phyloP scores from a whole-genome alignment of 768 basidiomycete genomes.

The Phlebiopsis gigantea region DNA sequence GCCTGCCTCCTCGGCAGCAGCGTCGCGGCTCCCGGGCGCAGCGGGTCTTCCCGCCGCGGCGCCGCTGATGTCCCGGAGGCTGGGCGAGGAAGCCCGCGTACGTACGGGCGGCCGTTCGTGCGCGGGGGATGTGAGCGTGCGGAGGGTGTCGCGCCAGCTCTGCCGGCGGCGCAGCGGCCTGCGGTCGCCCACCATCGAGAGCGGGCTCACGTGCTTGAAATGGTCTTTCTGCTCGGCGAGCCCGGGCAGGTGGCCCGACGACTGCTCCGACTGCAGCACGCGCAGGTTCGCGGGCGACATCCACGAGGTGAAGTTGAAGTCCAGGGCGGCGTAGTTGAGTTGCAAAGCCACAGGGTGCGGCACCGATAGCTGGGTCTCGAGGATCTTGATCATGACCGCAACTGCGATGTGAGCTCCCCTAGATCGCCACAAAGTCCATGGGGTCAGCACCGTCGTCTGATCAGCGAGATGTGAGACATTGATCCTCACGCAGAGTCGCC shows the following conservation, averaged over 20 bases:
- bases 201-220: conserved; percentile 80
- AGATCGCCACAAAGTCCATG: conserved; percentile 7
- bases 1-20: conserved; percentile 42
- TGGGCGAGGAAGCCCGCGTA: conserved; percentile 14
- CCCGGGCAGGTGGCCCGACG: conserved; percentile 75
- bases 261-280: conserved; percentile 83
- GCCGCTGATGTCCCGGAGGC: conserved; percentile 4
- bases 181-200: conserved; percentile 82
- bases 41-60: not conserved
- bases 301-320: conserved; percentile 99
- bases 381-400: conserved; percentile 77
- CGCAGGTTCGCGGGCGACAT: conserved; percentile 81
- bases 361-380: conserved; percentile 58
- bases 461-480: not conserved
- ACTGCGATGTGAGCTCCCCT: conserved; percentile 89
- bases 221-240: conserved; percentile 77
- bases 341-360: conserved; percentile 79
- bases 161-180: conserved; percentile 22
- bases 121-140: conserved; percentile 26
- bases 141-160: conserved; percentile 27
- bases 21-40: not conserved
- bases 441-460: conserved; percentile 5
- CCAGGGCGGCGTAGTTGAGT: conserved; percentile 86
- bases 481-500: conserved; percentile 94
- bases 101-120: conserved; percentile 22